These are phyloP conservation scores for Cyclocybe aegerita DNA, from an alignment of 768 basidiomycete species.

Conservation along the genomic window DNA sequence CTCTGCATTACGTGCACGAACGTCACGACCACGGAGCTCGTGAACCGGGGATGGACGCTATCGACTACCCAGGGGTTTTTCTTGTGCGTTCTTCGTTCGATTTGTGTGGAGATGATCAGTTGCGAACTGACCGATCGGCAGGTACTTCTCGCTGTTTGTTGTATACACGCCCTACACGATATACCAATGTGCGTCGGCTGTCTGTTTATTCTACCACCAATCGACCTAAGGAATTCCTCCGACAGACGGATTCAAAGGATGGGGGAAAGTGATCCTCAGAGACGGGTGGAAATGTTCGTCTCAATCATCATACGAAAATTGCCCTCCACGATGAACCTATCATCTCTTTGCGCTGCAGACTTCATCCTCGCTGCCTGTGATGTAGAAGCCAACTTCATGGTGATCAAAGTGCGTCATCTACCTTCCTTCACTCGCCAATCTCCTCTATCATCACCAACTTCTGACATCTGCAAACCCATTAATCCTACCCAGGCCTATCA, in stretches of 20 bases:
- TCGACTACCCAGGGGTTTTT: slow-evolving; percentile 86
- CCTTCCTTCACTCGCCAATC: not conserved
- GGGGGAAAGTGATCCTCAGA: slow-evolving; percentile 66
- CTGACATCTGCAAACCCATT: not conserved
- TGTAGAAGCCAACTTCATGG: slow-evolving; percentile 87
- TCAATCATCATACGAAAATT: not conserved
- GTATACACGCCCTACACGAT: slow-evolving; percentile 89
- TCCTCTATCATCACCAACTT: not conserved
- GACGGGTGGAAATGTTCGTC: slow-evolving; percentile 88
- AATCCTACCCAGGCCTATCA: slow-evolving; percentile 61
- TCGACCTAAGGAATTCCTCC: slow-evolving; percentile 1
- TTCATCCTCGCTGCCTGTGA: slow-evolving; percentile 77
- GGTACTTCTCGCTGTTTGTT: slow-evolving; percentile 75
- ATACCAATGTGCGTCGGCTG: slow-evolving; percentile 63
- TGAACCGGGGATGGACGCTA: slow-evolving; percentile 64
- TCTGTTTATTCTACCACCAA: not conserved
- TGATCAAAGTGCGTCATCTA: slow-evolving; percentile 56
- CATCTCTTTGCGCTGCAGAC: slow-evolving; percentile 42
- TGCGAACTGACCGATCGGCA: slow-evolving; percentile 23
- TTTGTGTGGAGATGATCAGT: not conserved
- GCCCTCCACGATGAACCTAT: not conserved
- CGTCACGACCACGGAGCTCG: slow-evolving; percentile 80
- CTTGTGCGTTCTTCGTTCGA: slow-evolving; percentile 48
- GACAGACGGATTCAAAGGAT: slow-evolving; percentile 81
- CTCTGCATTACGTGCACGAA: slow-evolving; percentile 89